Evolutionary conservation across 2,329 filamentous ascomycete species (phyloP).

Genomic region (Nemania diffusa): DNA sequence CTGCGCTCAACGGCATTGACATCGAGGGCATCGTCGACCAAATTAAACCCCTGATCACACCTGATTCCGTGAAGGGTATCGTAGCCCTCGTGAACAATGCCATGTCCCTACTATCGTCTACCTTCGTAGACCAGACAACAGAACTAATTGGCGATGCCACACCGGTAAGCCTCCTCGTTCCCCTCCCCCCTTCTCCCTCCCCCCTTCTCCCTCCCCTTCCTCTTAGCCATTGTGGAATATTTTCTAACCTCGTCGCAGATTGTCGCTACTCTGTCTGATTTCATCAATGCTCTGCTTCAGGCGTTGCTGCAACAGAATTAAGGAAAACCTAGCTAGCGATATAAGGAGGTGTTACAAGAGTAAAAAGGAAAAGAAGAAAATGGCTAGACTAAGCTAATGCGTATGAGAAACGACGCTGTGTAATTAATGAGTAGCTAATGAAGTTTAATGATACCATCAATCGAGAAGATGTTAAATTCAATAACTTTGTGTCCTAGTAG

Average conservation of each 20-base stretch:
- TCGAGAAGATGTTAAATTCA: conserved; percentile 25
- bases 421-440: conserved; percentile 43
- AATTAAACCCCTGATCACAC: conserved; percentile 55
- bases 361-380: too few relatives aligned
- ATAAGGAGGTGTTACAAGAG: conserved; percentile 5
- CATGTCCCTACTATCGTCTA: conserved; percentile 51
- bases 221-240: neutral
- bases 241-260: conserved; percentile 39
- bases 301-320: conserved; percentile 40
- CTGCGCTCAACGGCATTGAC: conserved; percentile 54
- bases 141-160: conserved; percentile 57
- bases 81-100: conserved; percentile 54
- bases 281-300: conserved; percentile 46
- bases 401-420: conserved; percentile 37
- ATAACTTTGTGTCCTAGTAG: neutral
- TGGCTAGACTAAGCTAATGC: conserved; percentile 22
- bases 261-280: conserved; percentile 46
- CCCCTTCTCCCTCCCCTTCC: too few relatives aligned
- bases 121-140: conserved; percentile 56
- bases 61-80: conserved; percentile 52
- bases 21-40: conserved; percentile 51
- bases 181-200: neutral
- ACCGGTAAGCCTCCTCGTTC: conserved; percentile 49
- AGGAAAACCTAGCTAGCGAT: neutral
- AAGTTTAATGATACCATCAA: conserved; percentile 39